phyloP scores from a whole-genome alignment of 1,139 yeast genomes.

The Kurtzmaniella natalensis region DNA sequence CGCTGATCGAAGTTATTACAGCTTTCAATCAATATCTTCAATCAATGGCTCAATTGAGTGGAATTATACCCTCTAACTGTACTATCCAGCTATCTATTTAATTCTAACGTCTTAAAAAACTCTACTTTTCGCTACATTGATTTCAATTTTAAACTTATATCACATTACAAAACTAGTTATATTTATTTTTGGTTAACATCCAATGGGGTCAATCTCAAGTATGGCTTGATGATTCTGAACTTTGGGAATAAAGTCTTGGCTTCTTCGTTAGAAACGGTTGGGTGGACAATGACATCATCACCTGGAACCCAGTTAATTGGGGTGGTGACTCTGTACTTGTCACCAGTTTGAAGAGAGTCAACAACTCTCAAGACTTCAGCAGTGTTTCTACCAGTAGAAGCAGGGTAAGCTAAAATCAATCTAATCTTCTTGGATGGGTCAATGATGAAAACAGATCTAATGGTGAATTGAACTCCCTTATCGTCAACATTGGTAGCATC shows the following conservation, averaged over 20 bases:
- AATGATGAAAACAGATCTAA: slow-evolving; percentile 83
- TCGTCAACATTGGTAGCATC: slow-evolving; percentile 57
- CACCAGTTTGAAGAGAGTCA: slow-evolving; percentile 81
- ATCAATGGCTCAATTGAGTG: too few species aligned
- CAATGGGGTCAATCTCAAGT: slow-evolving; percentile 45
- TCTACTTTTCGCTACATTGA: too few species aligned
- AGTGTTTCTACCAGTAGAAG: slow-evolving; percentile 88
- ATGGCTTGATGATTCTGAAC: slow-evolving; percentile 76
- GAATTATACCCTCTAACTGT: too few species aligned
- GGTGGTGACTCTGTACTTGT: slow-evolving; percentile 75
- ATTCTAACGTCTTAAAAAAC: too few species aligned
- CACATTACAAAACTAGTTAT: too few species aligned
- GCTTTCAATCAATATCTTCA: too few species aligned
- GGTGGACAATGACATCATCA: slow-evolving; percentile 86
- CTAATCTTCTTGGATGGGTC: slow-evolving; percentile 86
- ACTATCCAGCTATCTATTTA: too few species aligned
- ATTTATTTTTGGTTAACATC: slow-evolving; percentile 4
- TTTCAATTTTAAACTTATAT: too few species aligned
- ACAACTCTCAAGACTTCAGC: slow-evolving; percentile 82
- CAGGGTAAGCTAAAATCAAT: slow-evolving; percentile 80
- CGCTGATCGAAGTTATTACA: too few species aligned
- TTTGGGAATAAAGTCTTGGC: slow-evolving; percentile 81
- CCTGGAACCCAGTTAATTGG: slow-evolving; percentile 76
- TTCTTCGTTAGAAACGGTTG: slow-evolving; percentile 72
- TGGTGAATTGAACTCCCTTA: slow-evolving; percentile 62